Evolutionary conservation across 768 basidiomycete species (phyloP), one percentile per base, ranked within the genome.

Genomic region (Pleurotus platypus): DNA sequence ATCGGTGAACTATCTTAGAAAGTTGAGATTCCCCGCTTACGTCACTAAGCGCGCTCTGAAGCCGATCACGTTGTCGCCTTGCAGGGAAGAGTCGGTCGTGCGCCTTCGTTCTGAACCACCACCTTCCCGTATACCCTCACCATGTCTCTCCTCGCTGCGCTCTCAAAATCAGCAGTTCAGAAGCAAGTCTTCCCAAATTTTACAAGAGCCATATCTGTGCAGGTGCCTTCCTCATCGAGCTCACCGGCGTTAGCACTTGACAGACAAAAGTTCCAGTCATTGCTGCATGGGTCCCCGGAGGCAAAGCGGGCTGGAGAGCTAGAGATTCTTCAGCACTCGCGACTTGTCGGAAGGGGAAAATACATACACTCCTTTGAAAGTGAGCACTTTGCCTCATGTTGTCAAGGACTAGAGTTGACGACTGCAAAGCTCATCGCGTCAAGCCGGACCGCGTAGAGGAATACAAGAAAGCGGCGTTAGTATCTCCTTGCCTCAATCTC

Each of bases 201-300:
- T 37, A 75, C 70, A 62, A 79, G 85, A 65, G 72, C 67, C 49
- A 84, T 85, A 64, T 87, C 85, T 57, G 84, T 87, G 58, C 81
- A 87, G 82, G 85, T 86, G 42, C 49, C 30, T 50, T 30, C 12
- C n/a, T 20, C 46, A 48, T 26, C 46, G 49, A 16, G 13, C 37
- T 15, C 22, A 58, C 35, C 49, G 22, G 26, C 51, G 47, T 15
- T 46, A 35, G 42, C 42, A 55, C 59, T 63, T 70, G 66, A 70
- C 62, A 64, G 57, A 64, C 48, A 61, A 56, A 55, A 63, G 59
- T 59, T 64, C 53, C 71, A 94, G 93, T 84, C 89, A 16, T 69
- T 99, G 56, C 75, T 99, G 57, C 94, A 98, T 71, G 97, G 97
- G n/a, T 94, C 92, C 27, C 86, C 86, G 46, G 87, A 94, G 66